A percentile compares a stretch with the other conserved stretches of the same genome.
Evolutionary conservation across 2,329 filamentous ascomycete species (phyloP).

Genomic region (Cladophialophora psammophila): DNA sequence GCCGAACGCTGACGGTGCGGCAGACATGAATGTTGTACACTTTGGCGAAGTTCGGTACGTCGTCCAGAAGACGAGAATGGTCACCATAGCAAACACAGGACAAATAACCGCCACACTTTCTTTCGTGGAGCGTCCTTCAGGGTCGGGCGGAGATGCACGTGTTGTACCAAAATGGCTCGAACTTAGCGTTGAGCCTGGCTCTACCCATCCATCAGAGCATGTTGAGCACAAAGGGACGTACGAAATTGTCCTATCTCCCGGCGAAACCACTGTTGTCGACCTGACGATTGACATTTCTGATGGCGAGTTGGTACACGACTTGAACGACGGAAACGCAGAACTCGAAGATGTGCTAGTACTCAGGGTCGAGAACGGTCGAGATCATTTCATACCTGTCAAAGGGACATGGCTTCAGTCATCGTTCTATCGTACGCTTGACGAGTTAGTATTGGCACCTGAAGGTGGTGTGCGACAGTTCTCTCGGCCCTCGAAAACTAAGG

Average conservation of each 20-base stretch:
- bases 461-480: slow-evolving; percentile 72
- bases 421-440: slow-evolving; percentile 85
- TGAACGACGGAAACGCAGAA: slow-evolving; percentile 72
- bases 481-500: slow-evolving; percentile 55
- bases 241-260: slow-evolving; percentile 76
- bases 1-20: slow-evolving; percentile 51
- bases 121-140: slow-evolving; percentile 69
- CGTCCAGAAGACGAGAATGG: slow-evolving; percentile 67
- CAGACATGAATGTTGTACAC: slow-evolving; percentile 66
- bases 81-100: slow-evolving; percentile 93
- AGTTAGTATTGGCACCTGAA: slow-evolving; percentile 84
- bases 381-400: slow-evolving; percentile 86
- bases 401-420: slow-evolving; percentile 81
- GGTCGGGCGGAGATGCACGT: slow-evolving; percentile 24
- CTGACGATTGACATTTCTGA: slow-evolving; percentile 72
- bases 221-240: slow-evolving; percentile 44
- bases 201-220: slow-evolving; percentile 40
- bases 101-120: slow-evolving; percentile 78
- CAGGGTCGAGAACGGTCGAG: slow-evolving; percentile 80
- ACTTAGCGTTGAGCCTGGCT: slow-evolving; percentile 64
- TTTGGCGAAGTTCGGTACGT: slow-evolving; percentile 79
- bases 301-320: slow-evolving; percentile 67
- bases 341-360: slow-evolving; percentile 90
- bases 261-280: slow-evolving; percentile 77
- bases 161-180: slow-evolving; percentile 72